Base-by-base conservation (phyloP, 768 basidiomycete species). In the Suillus sp. region DNA sequence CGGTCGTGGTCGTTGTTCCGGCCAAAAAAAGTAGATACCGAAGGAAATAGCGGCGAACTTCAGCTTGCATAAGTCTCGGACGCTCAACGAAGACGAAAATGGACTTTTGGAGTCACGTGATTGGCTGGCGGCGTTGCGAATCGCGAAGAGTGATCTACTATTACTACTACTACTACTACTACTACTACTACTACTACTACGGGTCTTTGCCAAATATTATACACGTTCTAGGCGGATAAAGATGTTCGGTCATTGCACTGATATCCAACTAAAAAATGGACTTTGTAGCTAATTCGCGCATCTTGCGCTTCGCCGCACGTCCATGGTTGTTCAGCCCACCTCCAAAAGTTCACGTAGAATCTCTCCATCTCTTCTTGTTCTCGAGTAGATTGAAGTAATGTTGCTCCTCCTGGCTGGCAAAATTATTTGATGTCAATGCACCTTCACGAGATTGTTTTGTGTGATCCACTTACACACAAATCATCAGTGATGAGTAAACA, bases 321-420 rank as follows among this genome's bases (percentile, higher is more conserved):
- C 87, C 86, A 68, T 92, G 90, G 61, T 85, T 86, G 69, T 92
- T 93, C 68, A 90, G 75, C 16, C 89, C 90, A 18, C 90, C 89
- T 61, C 82, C 79, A 76, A 90, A 92, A 0, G 89, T 87, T 80
- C 83, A 84, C 7, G 81, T 81, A 0, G 87, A 86, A 54, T 87
- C 80, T 62, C 73, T 74, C 74, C 78, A 73, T 3, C 45, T 22
- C 37, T 22, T 43, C 27, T 60, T 32, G 62, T 60, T 13, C 74
- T 60, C 1, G 86, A 77, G 72, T 88, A 88, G 62, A 75, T 13
- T 83, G 79, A 22, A 91, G 72, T 3, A 91, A 63, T 3, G 70
- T 69, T 16, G 83, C 78, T 2, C 89, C 89, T 1, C 90, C 89
- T 63, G 90, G 89, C 90, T 91, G 25, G n/a, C 10, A 43, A 40